Evolutionary conservation across 192 early-diverging fungal species (phyloP), one percentile per base, ranked within the genome.

Genomic region (Rhizophagus prolifer): DNA sequence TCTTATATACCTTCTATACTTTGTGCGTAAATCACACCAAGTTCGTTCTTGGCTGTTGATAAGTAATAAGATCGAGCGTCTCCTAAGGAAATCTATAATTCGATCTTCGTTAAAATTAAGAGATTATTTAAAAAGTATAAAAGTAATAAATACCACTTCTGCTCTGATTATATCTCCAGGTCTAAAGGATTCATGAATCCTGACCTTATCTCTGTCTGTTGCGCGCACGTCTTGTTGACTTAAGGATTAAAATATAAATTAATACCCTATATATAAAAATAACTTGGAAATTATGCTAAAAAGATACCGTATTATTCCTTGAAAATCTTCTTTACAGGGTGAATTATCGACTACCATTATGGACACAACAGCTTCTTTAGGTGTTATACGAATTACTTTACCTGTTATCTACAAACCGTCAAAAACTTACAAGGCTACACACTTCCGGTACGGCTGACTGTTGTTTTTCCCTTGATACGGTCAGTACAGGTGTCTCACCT

Each of bases 141-240:
- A 65, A 54, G 58, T 67, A 44, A 70, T 44, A 47, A 41, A 76
- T 81, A 79, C 84, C 16, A 92, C 90, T 79, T 93, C 89, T 25
- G 91, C 92, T 8, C 91, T 84, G 41, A 99, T 90, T 78, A 99
- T 94, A 72, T 99, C 97, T 12, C 96, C 97, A 2, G 96, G 97
- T 54, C 95, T 83, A 84, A 96, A 99, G 46, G 92, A 94, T 50
- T 88, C 86, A 82, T 93, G 91, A 76, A 99, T 95, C 81, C 94
- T 92, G 60, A 97, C 93, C 78, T 94, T 92, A 79, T 99, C 97
- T 76, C 92, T 94, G 73, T 99, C 96, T 0, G 97, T 96, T 21
- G 94, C 94, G 21, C 97, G 82, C 4, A 99, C 93, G 82, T 98
- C 96, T 84, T 97, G 96, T n/a, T 90, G 86, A 28, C 91, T 86